These are phyloP conservation scores for Penicillium verhagenii DNA, from an alignment of 495 filamentous ascomycete species.

Conservation along the genomic window DNA sequence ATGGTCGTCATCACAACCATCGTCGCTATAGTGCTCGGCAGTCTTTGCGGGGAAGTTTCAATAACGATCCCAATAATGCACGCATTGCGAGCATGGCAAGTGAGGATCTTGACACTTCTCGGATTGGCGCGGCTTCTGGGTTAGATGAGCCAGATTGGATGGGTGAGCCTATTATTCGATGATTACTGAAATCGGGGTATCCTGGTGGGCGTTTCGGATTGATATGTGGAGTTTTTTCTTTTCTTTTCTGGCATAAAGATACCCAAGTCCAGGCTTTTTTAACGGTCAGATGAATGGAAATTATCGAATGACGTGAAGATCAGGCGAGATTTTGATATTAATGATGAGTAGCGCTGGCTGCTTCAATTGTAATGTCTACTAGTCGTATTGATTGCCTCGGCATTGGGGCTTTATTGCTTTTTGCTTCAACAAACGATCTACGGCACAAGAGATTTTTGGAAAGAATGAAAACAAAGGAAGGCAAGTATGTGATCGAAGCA, in stretches of 20 bases:
- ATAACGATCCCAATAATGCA: constrained; percentile 21
- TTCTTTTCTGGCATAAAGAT: constrained; percentile 28
- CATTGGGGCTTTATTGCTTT: neutral
- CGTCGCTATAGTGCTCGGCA: constrained; percentile 30
- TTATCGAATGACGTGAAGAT: neutral
- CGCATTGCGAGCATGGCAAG: constrained; percentile 13
- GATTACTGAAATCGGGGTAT: neutral
- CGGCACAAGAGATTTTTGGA: too few relatives aligned
- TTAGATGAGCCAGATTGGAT: constrained; percentile 59
- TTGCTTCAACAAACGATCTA: too few relatives aligned
- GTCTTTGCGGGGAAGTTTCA: constrained; percentile 25
- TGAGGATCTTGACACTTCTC: constrained; percentile 26
- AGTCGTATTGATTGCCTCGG: neutral
- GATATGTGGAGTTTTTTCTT: constrained; percentile 12
- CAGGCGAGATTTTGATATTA: neutral
- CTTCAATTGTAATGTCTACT: too few relatives aligned
- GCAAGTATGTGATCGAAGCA: neutral
- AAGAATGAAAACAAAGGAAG: neutral
- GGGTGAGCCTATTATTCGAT: constrained; percentile 58
- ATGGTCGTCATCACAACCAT: constrained; percentile 27
- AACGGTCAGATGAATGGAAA: constrained; percentile 2
- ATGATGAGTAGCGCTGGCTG: too few relatives aligned
- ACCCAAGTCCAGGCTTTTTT: constrained; percentile 25
- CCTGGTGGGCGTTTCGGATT: constrained; percentile 3
- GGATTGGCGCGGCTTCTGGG: constrained; percentile 23